Percentiles rank a stretch among this genome's conserved stretches.
These are phyloP conservation scores for Ceratobasidium sp. DNA, from an alignment of 1,284 basidiomycete genomes.

Conservation along the genomic window DNA sequence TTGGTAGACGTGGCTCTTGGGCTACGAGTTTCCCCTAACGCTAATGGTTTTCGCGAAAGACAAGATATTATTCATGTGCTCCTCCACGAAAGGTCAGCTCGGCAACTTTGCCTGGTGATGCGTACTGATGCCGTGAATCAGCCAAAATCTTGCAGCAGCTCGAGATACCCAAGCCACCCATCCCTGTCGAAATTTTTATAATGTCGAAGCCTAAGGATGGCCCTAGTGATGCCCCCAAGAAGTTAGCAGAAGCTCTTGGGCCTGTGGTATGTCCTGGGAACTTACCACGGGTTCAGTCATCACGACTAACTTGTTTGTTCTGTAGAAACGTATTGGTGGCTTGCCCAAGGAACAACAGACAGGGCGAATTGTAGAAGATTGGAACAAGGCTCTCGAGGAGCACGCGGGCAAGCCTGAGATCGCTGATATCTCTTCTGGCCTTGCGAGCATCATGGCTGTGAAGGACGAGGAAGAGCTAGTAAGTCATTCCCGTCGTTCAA, in stretches of 20 bases:
- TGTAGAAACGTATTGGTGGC: constrained; percentile 71
- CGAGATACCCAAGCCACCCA: constrained; percentile 59
- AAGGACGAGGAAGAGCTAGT: constrained; percentile 95
- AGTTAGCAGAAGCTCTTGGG: constrained; percentile 65
- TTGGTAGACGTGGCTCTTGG: constrained; percentile 88
- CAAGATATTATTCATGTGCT: constrained; percentile 84
- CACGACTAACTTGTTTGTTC: constrained; percentile 48
- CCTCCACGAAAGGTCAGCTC: constrained; percentile 83
- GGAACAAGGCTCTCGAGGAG: constrained; percentile 69
- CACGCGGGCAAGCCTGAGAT: constrained; percentile 69
- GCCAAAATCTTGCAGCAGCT: constrained; percentile 81
- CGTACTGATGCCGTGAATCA: constrained; percentile 51
- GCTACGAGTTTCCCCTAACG: constrained; percentile 97
- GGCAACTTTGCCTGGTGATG: constrained; percentile 27
- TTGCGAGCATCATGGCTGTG: constrained; percentile 83
- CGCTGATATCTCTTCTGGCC: constrained; percentile 78
- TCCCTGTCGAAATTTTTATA: constrained; percentile 73
- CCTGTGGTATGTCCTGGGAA: constrained; percentile 12
- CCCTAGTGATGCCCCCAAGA: constrained; percentile 72
- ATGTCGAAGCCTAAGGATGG: constrained; percentile 80
- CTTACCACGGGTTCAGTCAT: not conserved
- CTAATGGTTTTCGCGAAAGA: constrained; percentile 84
- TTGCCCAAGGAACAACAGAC: constrained; percentile 80
- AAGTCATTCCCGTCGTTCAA: constrained; percentile 51
- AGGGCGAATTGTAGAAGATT: constrained; percentile 84